Evolutionary conservation across 2,329 filamentous ascomycete species (phyloP), one percentile per base, ranked within the genome.

Genomic region (Pseudogymnoascus sp.): DNA sequence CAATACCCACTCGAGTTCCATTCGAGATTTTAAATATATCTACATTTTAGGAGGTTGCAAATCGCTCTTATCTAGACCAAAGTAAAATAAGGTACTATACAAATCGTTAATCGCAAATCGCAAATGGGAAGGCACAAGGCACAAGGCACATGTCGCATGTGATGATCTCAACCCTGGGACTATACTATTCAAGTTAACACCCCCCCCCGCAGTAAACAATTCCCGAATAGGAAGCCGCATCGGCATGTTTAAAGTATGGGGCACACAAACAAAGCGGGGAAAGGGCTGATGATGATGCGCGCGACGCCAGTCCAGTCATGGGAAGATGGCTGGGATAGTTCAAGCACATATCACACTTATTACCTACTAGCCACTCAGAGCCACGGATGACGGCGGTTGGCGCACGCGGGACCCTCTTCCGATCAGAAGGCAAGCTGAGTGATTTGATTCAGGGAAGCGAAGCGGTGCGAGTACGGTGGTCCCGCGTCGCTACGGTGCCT

Each of bases 231-330:
- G 47, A 54, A 54, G 47, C 47, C 47, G 28, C 47, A 32, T 20
- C 47, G 47, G n/a, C 47, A 54, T 54, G 47, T 34, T 54, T 54
- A 54, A 54, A 54, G 47, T 20, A 54, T 54, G 47, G 47, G 47
- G 47, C 47, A 34, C 28, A 8, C 16, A n/a, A 2, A 34, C 9
- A 54, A 54, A 54, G 47, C 28, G 47, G 47, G 47, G 47, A 32
- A 32, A 32, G 28, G 6, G 47, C 47, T 34, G 47, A 20, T 54
- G 43, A 32, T 12, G 47, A 54, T 54, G 47, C n/a, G 47, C 47
- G 47, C n/a, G 28, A 54, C 28, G 16, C 47, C 47, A 54, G 30
- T 34, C 28, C 28, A 32, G 47, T 54, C 47, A 54, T 16, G 47
- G 47, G 47, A 54, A 16, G 25, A 20, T 54, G 25, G 28, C 47